Evolutionary conservation across 176 grass and related monocot genomes (phyloP).

Genomic region (Oryza nivara): DNA sequence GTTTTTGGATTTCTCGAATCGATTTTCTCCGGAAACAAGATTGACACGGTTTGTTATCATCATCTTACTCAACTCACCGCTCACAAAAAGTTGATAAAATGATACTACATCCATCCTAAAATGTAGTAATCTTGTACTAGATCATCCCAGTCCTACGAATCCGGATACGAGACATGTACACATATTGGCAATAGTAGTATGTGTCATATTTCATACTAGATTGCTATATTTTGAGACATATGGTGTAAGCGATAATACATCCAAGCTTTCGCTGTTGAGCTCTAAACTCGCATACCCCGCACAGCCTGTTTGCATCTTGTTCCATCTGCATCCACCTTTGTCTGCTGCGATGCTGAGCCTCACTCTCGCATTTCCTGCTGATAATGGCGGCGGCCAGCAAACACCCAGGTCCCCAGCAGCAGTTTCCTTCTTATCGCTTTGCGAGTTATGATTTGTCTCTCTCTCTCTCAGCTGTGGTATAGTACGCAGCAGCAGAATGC

Average conservation of each 20-base stretch:
- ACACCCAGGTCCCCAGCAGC: neutral
- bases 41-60: neutral
- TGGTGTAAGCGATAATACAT: no score
- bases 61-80: neutral
- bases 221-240: no score
- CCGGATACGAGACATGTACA: accelerated
- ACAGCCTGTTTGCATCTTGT: slow-evolving; percentile 1
- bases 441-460: slow-evolving; percentile 27
- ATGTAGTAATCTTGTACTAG: no score
- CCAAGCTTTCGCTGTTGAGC: neutral
- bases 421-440: neutral
- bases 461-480: neutral
- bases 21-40: neutral
- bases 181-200: no score
- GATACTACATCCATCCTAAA: no score
- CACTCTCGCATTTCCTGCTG: neutral
- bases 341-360: neutral
- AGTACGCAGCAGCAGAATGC: neutral
- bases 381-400: neutral
- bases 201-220: no score
- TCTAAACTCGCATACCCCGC: neutral
- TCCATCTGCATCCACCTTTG: neutral
- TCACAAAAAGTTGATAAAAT: no score
- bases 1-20: neutral
- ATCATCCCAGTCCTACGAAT: no score